Base-by-base conservation (phyloP, 768 basidiomycete species). In the Boletus bicolor region DNA sequence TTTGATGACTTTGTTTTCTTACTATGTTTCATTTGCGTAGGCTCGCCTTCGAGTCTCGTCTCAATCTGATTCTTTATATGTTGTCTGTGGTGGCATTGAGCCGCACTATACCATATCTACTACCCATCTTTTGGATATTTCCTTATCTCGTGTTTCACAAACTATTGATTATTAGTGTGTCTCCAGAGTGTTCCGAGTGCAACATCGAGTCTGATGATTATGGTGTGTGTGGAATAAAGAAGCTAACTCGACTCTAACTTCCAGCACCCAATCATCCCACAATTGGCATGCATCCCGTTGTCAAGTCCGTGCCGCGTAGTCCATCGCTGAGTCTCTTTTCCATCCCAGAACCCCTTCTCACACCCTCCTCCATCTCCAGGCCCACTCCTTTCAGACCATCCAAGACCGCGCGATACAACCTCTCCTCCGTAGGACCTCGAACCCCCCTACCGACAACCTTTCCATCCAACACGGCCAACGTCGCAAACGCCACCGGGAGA, bases 401-500 rank as follows among this genome's bases (percentile, higher is more conserved):
- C 70, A 96, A 71, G 15, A 94, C 81, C 0, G 81, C 79, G 21
- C 62, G 67, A 72, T 85, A 92, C 24, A 96, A 73, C 30, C 76
- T 79, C 57, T 72, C 68, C 38, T 82, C 79, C 34, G 77, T 77
- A 0, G 94, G 94, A 10, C 87, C 86, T 32, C 71, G 76, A 4
- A 93, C 92, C 17, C 92, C 92, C 35, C 84, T 72, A 1, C 59
- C 50, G 71, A 69, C 73, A 2, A 66, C 62, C 53, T 75, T 72
- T 1, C 87, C 89, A 65, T 91, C 87, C 38, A 90, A 70, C 6
- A 93, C 77, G 35, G 77, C 76, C 61, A 89, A 68, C 2, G 92
- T 84, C 1, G 92, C 92, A 64, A 93, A 82, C 1, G 90, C 94
- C 7, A 95, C 83, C 0, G 94, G 94, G 44, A 94, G 72, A 5